phyloP scores from a whole-genome alignment of 163 green algal genomes.

The Chlorella variabilis region DNA sequence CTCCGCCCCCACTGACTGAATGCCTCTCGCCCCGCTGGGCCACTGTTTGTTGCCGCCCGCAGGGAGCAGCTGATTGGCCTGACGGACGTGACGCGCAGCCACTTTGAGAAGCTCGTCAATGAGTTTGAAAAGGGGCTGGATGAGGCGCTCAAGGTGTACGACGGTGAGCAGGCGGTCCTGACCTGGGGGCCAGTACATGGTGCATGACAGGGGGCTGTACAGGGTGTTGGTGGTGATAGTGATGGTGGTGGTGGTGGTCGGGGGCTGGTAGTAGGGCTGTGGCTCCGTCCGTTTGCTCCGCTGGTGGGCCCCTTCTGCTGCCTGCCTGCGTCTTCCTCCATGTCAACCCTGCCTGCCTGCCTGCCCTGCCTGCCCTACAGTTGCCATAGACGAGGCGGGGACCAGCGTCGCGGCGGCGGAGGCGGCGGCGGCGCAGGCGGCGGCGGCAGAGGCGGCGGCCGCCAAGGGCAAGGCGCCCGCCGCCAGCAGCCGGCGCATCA shows the following conservation, averaged over 20 bases:
- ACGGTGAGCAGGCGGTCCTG: background rate
- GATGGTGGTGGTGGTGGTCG: background rate
- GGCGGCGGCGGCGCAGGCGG: background rate
- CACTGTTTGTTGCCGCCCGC: slow-evolving; percentile 48
- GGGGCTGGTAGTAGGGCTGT: too few relatives aligned
- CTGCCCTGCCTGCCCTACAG: too few relatives aligned
- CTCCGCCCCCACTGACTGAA: background rate
- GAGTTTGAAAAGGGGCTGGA: slow-evolving; percentile 90
- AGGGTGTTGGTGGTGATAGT: too few relatives aligned
- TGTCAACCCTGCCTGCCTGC: too few relatives aligned
- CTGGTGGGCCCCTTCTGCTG: too few relatives aligned
- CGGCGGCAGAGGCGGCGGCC: background rate
- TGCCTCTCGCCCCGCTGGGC: background rate
- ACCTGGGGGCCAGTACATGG: too few relatives aligned
- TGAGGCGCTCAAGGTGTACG: slow-evolving; percentile 24
- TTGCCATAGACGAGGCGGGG: slow-evolving; percentile 1
- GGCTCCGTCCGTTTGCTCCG: too few relatives aligned
- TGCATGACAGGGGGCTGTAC: too few relatives aligned
- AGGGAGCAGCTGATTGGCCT: slow-evolving; percentile 86
- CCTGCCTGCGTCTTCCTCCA: too few relatives aligned
- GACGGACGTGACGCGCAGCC: slow-evolving; percentile 80
- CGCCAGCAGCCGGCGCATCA: background rate
- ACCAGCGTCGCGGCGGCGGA: background rate
- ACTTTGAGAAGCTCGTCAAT: slow-evolving; percentile 91
- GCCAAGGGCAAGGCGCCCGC: slow-evolving; percentile 6